These are phyloP conservation scores for Leccinum subtestaceum DNA, from an alignment of 768 basidiomycete genomes.

Conservation along the genomic window DNA sequence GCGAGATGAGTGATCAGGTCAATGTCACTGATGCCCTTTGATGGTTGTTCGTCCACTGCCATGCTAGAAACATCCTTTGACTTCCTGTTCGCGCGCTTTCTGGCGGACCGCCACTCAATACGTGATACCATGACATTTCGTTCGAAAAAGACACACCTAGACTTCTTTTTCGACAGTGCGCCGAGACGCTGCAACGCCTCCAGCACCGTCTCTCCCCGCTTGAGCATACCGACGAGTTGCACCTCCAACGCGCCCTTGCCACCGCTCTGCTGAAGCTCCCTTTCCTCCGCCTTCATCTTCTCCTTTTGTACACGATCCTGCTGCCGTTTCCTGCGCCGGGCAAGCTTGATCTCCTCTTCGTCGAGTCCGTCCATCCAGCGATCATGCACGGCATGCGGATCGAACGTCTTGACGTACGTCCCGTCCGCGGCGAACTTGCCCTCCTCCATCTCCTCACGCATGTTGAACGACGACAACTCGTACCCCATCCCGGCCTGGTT, in stretches of 20 bases:
- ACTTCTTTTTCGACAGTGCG: conserved; percentile 50
- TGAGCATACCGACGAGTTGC: conserved; percentile 70
- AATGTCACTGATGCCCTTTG: conserved; percentile 51
- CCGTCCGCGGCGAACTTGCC: conserved; percentile 97
- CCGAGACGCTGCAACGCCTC: conserved; percentile 89
- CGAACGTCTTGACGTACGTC: conserved; percentile 78
- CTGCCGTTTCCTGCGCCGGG: conserved; percentile 69
- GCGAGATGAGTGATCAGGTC: conserved; percentile 82
- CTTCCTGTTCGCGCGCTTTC: conserved; percentile 33
- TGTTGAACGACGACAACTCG: conserved; percentile 94
- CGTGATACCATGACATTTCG: not conserved
- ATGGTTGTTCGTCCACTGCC: conserved; percentile 46
- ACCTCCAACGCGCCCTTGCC: conserved; percentile 61
- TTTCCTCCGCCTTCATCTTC: conserved; percentile 69
- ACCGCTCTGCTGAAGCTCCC: conserved; percentile 65
- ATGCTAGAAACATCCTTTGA: conserved; percentile 39
- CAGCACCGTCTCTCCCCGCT: conserved; percentile 87
- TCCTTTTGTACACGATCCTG: conserved; percentile 72
- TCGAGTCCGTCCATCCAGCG: conserved; percentile 92
- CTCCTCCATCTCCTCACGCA: conserved; percentile 98
- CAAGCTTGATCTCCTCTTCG: conserved; percentile 82
- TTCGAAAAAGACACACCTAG: conserved; percentile 20
- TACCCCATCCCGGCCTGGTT: conserved; percentile 90
- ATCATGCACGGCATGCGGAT: conserved; percentile 91
- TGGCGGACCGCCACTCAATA: conserved; percentile 7